Base-by-base conservation (phyloP, 345 rosid genomes). In the Combretum micranthum region DNA sequence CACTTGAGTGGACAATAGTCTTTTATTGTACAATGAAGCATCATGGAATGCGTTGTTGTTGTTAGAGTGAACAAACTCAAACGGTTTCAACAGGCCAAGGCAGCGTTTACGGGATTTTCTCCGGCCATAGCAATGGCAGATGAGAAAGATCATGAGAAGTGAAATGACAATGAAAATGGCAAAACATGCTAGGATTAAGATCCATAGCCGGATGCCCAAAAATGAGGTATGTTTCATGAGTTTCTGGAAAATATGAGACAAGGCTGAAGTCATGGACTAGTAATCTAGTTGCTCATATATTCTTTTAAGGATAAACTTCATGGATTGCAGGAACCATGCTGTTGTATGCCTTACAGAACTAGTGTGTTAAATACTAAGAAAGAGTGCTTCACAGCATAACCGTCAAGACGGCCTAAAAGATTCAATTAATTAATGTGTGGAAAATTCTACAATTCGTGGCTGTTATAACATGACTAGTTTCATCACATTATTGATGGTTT, bases 121-220 rank as follows among this genome's bases (percentile, higher is more conserved):
- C 62, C 75, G 74, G 50, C 54, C 66, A 32, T 22, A 63, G 16
- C 50, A 57, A 63, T 76, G 22, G 62, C 66, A 77, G 39, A 78
- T 69, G 44, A 61, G 52, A n/a, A 65, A 17, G 47, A 66, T 11
- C 45, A 32, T 4, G 6, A 79, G 51, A 14, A 75, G n/a, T 4
- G 69, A 18, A 15, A 61, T 39, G 9, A 74, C 9, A 4, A 32
- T 14, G 66, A 75, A 17, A n/a, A 75, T 49, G 44, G 53, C 55
- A 19, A 52, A 14, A 44, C 69, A 55, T 19, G 56, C 60, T 19
- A 79, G 52, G 22, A 90, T 54, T 16, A 81, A 64, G 49, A 90
- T 53, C 90, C 83, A 78, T 52, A 83, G 58, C 44, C 51, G 65
- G 63, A 80, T 52, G 43, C 85, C 86, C 9, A 85, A 76, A 25